These are phyloP conservation scores for Suillus decipiens DNA, from an alignment of 768 basidiomycete genomes.

Conservation along the genomic window DNA sequence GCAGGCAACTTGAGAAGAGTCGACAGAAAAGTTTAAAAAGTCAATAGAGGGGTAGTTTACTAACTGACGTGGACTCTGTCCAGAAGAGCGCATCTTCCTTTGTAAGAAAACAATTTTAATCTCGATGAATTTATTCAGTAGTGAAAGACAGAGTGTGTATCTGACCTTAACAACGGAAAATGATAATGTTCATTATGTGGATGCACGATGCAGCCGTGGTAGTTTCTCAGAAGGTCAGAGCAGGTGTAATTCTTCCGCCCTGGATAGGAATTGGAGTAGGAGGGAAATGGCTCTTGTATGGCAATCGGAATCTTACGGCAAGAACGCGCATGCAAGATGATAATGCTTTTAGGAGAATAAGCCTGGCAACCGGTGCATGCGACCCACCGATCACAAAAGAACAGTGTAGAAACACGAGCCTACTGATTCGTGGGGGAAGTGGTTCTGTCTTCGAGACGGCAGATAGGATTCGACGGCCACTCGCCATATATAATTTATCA, in stretches of 20 bases:
- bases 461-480: background rate
- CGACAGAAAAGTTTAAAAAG: background rate
- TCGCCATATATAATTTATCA: background rate
- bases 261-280: background rate
- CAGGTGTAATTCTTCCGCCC: background rate
- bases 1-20: background rate
- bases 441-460: conserved; percentile 2
- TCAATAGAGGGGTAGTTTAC: background rate
- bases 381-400: background rate
- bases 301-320: background rate
- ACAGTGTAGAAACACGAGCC: no score
- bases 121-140: background rate
- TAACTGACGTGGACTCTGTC: background rate
- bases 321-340: background rate
- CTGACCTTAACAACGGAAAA: background rate
- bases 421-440: background rate
- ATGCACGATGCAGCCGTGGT: background rate
- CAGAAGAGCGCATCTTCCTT: background rate
- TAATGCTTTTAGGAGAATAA: background rate
- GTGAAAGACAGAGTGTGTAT: background rate
- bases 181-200: background rate
- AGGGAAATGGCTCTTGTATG: background rate
- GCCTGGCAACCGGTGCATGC: background rate
- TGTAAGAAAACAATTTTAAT: background rate
- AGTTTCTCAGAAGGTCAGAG: background rate